These are phyloP conservation scores for Aspergillus coremiiformis DNA, from an alignment of 495 filamentous ascomycete genomes.

Conservation along the genomic window DNA sequence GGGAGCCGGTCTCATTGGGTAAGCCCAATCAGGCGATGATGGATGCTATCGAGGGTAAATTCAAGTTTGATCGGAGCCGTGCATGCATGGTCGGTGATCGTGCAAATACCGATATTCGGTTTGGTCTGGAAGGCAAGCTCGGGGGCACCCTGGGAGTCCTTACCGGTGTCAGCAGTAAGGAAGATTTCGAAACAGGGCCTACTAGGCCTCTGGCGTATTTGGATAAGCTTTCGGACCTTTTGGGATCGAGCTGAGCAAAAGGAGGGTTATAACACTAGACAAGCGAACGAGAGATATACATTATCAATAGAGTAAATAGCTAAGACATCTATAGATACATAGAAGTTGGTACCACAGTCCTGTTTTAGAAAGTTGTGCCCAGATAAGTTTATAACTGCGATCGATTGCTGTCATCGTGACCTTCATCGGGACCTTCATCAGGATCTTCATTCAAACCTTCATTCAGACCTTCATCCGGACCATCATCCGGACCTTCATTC, in stretches of 20 bases:
- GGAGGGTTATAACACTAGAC: not conserved
- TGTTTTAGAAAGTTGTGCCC: not conserved
- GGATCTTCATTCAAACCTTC: no score
- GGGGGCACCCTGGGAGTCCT: constrained; percentile 88
- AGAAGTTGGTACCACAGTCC: not conserved
- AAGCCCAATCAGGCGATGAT: constrained; percentile 99
- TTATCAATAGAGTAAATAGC: constrained; percentile 8
- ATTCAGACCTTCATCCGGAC: no score
- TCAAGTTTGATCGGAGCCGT: constrained; percentile 71
- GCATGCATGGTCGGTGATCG: constrained; percentile 97
- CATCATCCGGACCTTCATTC: no score
- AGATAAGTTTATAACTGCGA: not conserved
- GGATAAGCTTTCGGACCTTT: constrained; percentile 73
- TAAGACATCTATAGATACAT: not conserved
- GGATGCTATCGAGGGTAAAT: constrained; percentile 96
- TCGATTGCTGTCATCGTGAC: not conserved
- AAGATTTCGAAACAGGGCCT: constrained; percentile 66
- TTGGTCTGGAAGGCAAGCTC: constrained; percentile 83
- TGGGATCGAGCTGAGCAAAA: constrained; percentile 19
- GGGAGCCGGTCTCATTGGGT: constrained; percentile 69
- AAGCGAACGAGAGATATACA: not conserved
- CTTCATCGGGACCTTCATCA: no score
- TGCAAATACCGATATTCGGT: constrained; percentile 90
- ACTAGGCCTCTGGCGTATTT: constrained; percentile 72
- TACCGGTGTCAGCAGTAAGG: constrained; percentile 79